phyloP scores from a whole-genome alignment of 257 asterid genomes.

The Plantago elongata region DNA sequence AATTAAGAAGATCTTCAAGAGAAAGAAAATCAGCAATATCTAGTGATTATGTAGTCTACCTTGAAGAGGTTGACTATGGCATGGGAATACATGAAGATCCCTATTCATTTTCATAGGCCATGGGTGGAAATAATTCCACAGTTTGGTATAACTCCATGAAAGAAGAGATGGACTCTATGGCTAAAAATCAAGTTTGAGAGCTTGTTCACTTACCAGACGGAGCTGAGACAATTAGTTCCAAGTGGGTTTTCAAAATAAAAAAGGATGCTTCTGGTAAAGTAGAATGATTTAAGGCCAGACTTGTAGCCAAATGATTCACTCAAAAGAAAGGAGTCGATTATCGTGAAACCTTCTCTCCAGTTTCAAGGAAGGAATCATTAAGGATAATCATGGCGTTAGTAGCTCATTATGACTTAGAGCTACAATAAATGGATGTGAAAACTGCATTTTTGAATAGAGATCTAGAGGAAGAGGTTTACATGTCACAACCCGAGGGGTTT shows the following conservation, averaged over 20 bases:
- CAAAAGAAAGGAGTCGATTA: background rate
- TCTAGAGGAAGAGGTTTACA: background rate
- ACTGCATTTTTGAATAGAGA: background rate
- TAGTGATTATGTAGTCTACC: slow-evolving; percentile 9
- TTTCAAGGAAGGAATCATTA: background rate
- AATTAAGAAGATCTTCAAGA: slow-evolving; percentile 9
- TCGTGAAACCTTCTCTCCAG: background rate
- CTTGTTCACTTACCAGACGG: no score
- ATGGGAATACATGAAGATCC: background rate
- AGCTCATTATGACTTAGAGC: background rate
- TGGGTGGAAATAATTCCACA: background rate
- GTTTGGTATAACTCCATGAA: background rate
- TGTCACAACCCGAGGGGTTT: background rate
- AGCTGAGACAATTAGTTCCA: background rate
- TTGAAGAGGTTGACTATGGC: background rate
- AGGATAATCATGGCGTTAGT: background rate
- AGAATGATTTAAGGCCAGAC: slow-evolving; percentile 1
- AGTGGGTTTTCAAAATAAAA: background rate
- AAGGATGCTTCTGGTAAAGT: background rate
- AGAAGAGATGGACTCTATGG: no score
- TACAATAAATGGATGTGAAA: background rate
- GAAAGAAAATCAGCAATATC: background rate
- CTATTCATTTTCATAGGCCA: background rate
- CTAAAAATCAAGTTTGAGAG: no score
- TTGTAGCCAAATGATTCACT: background rate